A percentile compares a stretch with the other conserved stretches of the same genome.
These are phyloP conservation scores for Herpomyces periplanetae DNA, from an alignment of 2,329 filamentous ascomycete genomes.

Conservation along the genomic window DNA sequence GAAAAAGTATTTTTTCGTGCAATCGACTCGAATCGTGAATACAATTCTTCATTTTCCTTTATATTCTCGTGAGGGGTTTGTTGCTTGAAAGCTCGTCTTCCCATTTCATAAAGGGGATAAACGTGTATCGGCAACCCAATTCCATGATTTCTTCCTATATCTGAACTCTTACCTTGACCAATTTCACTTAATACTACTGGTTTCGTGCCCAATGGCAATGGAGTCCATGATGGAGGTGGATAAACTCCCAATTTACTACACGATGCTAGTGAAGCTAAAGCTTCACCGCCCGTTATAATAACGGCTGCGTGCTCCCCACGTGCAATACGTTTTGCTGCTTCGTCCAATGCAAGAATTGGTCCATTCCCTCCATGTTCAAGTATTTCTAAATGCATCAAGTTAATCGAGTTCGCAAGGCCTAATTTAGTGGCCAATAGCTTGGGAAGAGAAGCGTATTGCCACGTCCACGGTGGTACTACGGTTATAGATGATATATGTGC, in stretches of 20 bases:
- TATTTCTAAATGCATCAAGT: constrained; percentile 11
- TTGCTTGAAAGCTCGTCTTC: constrained; percentile 14
- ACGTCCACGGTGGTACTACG: constrained; percentile 22
- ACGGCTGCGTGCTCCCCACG: constrained; percentile 15
- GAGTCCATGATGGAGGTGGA: too few species aligned
- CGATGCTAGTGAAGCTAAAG: constrained; percentile 19
- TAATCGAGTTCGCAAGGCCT: too few species aligned
- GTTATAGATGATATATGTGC: constrained; percentile 16
- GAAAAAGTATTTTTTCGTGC: constrained; percentile 14
- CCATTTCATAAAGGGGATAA: constrained; percentile 25
- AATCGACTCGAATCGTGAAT: constrained; percentile 18
- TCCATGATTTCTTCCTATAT: constrained; percentile 15
- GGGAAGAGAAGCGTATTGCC: constrained; percentile 20
- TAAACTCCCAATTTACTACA: too few species aligned
- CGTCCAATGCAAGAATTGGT: constrained; percentile 19
- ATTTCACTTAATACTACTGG: too few species aligned
- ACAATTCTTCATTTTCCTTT: constrained; percentile 17
- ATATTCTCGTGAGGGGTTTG: constrained; percentile 17
- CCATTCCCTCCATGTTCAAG: constrained; percentile 22
- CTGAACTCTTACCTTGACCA: constrained; percentile 9
- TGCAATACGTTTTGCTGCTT: constrained; percentile 17
- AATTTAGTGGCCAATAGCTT: constrained; percentile 13
- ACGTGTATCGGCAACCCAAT: constrained; percentile 23
- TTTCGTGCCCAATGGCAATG: too few species aligned
- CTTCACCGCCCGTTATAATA: constrained; percentile 21